A percentile compares a stretch with the other conserved stretches of the same genome.
Evolutionary conservation across 192 early-diverging fungal species (phyloP).

Genomic region (Umbelopsis isabellina): DNA sequence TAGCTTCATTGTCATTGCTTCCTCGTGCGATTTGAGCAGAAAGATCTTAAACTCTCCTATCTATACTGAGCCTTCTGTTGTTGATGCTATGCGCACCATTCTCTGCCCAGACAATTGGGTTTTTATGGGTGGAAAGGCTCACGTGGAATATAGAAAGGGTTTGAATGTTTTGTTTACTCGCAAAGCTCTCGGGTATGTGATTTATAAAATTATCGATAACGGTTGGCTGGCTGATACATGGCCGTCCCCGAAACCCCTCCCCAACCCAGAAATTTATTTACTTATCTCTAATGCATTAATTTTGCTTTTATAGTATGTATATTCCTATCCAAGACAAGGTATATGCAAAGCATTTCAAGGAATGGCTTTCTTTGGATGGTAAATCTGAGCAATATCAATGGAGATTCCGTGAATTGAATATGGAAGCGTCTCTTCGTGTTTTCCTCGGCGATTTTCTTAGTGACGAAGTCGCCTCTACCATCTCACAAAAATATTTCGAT

Average conservation of each 20-base stretch:
- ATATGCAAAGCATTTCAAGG: slow-evolving; percentile 43
- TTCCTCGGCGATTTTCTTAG: slow-evolving; percentile 44
- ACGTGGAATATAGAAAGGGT: slow-evolving; percentile 44
- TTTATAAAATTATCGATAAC: background rate
- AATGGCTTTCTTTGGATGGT: slow-evolving; percentile 41
- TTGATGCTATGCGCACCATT: slow-evolving; percentile 46
- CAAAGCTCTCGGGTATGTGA: slow-evolving; percentile 39
- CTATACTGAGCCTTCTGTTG: slow-evolving; percentile 37
- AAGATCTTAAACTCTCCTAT: slow-evolving; percentile 47
- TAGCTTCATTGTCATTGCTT: slow-evolving; percentile 52
- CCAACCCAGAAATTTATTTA: background rate
- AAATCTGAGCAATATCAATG: slow-evolving; percentile 38
- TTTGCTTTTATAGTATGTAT: slow-evolving; percentile 32
- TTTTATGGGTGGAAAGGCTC: slow-evolving; percentile 43
- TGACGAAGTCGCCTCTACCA: slow-evolving; percentile 34
- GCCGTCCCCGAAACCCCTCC: background rate
- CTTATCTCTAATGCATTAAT: background rate
- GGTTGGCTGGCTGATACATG: background rate
- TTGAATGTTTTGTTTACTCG: slow-evolving; percentile 45
- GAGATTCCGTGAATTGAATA: slow-evolving; percentile 49
- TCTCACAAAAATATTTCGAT: slow-evolving; percentile 46
- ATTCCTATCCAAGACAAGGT: slow-evolving; percentile 42
- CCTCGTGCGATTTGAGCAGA: slow-evolving; percentile 45
- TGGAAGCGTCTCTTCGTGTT: slow-evolving; percentile 47
- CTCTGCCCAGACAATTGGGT: slow-evolving; percentile 47